Evolutionary conservation across 495 filamentous ascomycete species (phyloP).

Genomic region (Penicillium pancosmium): DNA sequence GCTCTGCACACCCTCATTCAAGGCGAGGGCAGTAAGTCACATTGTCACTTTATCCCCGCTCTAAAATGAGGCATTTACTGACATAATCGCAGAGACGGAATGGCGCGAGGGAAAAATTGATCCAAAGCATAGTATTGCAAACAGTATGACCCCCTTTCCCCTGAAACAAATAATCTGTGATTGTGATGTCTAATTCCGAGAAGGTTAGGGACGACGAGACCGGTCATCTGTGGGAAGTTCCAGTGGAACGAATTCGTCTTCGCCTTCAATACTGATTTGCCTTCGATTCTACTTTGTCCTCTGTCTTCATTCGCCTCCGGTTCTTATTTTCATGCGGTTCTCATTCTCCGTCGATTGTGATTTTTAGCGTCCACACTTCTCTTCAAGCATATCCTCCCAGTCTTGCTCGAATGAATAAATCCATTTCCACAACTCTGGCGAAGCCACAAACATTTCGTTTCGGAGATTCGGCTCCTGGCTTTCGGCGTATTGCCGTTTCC

Average conservation of each 20-base stretch:
- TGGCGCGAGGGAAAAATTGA: background rate
- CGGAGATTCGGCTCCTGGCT: conserved; percentile 20
- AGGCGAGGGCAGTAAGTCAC: no score
- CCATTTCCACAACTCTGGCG: conserved; percentile 27
- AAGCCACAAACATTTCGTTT: conserved; percentile 28
- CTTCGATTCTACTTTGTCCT: no score
- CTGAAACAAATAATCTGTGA: background rate
- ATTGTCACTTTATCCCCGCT: no score
- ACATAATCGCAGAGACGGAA: background rate
- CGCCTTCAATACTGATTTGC: background rate
- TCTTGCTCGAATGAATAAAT: conserved; percentile 21
- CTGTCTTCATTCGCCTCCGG: background rate
- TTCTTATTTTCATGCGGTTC: no score
- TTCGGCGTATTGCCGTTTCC: conserved; percentile 22
- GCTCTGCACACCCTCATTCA: no score
- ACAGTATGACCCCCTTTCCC: background rate
- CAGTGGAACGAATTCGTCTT: conserved; percentile 3
- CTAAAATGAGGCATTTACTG: background rate
- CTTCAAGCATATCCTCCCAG: conserved; percentile 14
- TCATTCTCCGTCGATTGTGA: no score
- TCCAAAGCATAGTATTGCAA: background rate
- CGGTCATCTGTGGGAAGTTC: no score
- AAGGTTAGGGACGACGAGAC: conserved; percentile 1
- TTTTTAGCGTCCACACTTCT: no score
- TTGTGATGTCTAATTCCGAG: background rate